phyloP scores from a whole-genome alignment of 495 filamentous ascomycete genomes.

The Acidomyces sp. region DNA sequence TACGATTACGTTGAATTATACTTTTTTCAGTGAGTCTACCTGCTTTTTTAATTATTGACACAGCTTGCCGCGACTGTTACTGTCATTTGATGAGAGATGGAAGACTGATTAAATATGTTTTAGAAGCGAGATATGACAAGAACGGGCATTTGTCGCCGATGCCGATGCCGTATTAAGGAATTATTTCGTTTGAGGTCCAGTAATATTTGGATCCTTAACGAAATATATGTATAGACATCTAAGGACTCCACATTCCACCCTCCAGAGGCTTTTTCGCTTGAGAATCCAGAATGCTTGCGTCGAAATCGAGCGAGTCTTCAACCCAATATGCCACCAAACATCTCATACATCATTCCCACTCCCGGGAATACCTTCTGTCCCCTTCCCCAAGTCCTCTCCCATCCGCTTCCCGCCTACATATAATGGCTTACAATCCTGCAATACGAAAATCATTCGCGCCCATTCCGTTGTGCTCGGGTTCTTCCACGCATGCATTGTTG shows the following conservation, averaged over 20 bases:
- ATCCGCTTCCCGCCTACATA: conserved; percentile 15
- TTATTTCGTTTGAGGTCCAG: background rate
- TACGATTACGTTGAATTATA: conserved; percentile 90
- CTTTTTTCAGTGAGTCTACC: conserved; percentile 87
- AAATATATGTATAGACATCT: too few species aligned
- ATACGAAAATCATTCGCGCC: conserved; percentile 21
- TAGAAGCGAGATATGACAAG: conserved; percentile 33
- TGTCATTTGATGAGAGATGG: background rate
- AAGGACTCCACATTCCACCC: too few species aligned
- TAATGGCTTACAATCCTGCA: conserved; percentile 22
- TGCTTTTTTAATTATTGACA: too few species aligned
- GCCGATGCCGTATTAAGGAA: conserved; percentile 16
- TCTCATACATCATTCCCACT: conserved; percentile 20
- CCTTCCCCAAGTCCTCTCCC: conserved; percentile 19
- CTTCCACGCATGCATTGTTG: conserved; percentile 53
- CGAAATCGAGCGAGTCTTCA: too few species aligned
- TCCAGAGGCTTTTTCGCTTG: too few species aligned
- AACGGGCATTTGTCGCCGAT: conserved; percentile 31
- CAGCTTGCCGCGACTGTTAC: background rate
- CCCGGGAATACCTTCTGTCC: conserved; percentile 17
- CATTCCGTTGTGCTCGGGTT: conserved; percentile 39
- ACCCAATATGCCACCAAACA: too few species aligned
- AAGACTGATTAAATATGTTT: background rate
- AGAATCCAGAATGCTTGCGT: too few species aligned
- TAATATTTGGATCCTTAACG: too few species aligned